phyloP scores from a whole-genome alignment of 2,329 filamentous ascomycete genomes.

The Chaetomiaceae sp. region DNA sequence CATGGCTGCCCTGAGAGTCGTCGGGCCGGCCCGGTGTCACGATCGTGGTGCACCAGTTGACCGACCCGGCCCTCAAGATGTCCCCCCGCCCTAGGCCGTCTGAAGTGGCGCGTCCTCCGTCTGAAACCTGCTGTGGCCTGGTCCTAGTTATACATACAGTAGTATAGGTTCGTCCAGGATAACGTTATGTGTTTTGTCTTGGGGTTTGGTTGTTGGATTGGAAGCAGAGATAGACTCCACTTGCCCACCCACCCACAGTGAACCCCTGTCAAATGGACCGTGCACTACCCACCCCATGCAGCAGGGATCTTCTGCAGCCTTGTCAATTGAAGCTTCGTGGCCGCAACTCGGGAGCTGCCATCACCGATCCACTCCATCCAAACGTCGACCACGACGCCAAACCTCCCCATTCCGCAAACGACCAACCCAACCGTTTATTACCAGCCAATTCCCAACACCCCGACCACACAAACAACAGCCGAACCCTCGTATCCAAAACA shows the following conservation, averaged over 20 bases:
- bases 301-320: slow-evolving; percentile 16
- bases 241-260: neutral
- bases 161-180: no score
- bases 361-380: slow-evolving; percentile 2
- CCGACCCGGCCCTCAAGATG: neutral
- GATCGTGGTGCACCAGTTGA: neutral
- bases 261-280: slow-evolving; percentile 5
- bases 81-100: neutral
- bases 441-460: neutral
- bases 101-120: neutral
- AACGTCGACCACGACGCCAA: slow-evolving; percentile 5
- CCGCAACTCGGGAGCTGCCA: slow-evolving; percentile 16
- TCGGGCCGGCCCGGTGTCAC: no score
- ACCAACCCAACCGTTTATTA: neutral
- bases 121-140: neutral
- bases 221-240: neutral
- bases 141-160: neutral
- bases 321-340: slow-evolving; percentile 31
- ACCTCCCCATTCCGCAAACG: neutral
- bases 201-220: neutral
- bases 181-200: no score
- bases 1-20: no score
- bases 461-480: neutral
- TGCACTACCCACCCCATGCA: neutral
- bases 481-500: neutral